Conservation (phyloP, 2,329 filamentous ascomycete genomes). For the Verticillium dahliae region DNA sequence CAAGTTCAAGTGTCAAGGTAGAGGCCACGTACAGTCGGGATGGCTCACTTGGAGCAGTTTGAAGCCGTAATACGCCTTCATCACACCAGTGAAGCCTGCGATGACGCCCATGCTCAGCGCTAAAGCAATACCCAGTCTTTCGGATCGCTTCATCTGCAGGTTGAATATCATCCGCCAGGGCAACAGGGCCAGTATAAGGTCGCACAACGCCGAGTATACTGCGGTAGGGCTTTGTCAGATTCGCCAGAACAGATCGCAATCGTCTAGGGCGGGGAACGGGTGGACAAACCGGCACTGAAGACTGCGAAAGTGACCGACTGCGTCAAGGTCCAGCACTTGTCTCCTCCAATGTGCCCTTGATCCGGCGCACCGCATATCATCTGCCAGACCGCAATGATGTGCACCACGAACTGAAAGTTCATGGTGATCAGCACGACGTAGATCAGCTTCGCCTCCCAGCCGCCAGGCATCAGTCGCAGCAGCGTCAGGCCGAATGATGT, state of each 20-base stretch:
- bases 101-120: conserved; percentile 28
- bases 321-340: background rate
- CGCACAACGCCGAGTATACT: conserved; percentile 5
- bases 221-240: background rate
- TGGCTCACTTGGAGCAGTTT: conserved; percentile 10
- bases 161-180: conserved; percentile 21
- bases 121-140: conserved; percentile 23
- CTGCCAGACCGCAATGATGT: conserved; percentile 16
- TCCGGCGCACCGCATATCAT: background rate
- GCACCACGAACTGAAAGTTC: conserved; percentile 19
- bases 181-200: conserved; percentile 4
- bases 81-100: conserved; percentile 9
- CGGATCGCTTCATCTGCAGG: conserved; percentile 23
- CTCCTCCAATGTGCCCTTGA: conserved; percentile 1
- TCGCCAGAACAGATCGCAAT: background rate
- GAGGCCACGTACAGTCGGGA: conserved; percentile 9
- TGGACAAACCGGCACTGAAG: background rate
- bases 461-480: conserved; percentile 21
- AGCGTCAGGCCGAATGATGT: conserved; percentile 30
- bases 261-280: background rate
- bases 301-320: background rate
- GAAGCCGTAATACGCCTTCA: conserved; percentile 11
- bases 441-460: conserved; percentile 14
- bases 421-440: conserved; percentile 24
- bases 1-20: background rate